These are phyloP conservation scores for Wickerhamiella parazyma DNA, from an alignment of 805 yeast genomes.

Conservation along the genomic window DNA sequence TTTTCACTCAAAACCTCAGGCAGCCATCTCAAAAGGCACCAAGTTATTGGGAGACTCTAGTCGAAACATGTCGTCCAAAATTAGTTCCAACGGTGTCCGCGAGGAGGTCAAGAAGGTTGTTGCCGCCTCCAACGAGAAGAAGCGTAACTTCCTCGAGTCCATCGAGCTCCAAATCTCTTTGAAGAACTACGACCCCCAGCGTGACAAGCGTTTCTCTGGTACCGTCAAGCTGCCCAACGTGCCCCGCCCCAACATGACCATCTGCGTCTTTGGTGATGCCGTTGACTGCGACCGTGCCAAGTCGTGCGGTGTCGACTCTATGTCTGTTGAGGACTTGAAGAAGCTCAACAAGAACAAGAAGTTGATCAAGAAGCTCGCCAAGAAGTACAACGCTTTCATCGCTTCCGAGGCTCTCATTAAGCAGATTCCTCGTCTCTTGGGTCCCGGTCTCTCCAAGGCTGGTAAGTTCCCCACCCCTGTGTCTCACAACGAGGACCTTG, in stretches of 20 bases:
- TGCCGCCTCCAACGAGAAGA: slow-evolving; percentile 85
- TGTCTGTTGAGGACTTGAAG: slow-evolving; percentile 99
- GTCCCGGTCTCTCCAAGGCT: slow-evolving; percentile 99
- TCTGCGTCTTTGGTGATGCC: slow-evolving; percentile 99
- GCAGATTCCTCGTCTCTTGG: slow-evolving; percentile 99
- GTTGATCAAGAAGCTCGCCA: slow-evolving; percentile 98
- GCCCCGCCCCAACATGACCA: slow-evolving; percentile 99
- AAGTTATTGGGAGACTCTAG: slow-evolving; percentile 22
- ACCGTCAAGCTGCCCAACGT: slow-evolving; percentile 94
- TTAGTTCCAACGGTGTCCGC: slow-evolving; percentile 87
- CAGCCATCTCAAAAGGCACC: slow-evolving; percentile 12
- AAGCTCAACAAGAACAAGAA: slow-evolving; percentile 99
- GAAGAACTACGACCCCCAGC: slow-evolving; percentile 99
- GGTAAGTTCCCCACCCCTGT: slow-evolving; percentile 99
- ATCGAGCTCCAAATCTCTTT: slow-evolving; percentile 99
- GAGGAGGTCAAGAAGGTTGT: slow-evolving; percentile 88
- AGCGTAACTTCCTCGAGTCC: slow-evolving; percentile 99
- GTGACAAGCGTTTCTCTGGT: slow-evolving; percentile 99
- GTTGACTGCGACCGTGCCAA: slow-evolving; percentile 99
- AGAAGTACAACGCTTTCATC: slow-evolving; percentile 98
- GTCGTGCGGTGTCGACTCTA: slow-evolving; percentile 97
- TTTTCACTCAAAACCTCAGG: background rate
- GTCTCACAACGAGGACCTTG: slow-evolving; percentile 97
- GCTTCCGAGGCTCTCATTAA: slow-evolving; percentile 98
- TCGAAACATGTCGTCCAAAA: slow-evolving; percentile 38